Percentiles rank a stretch among this genome's conserved stretches.
Conservation (phyloP, 1,284 basidiomycete species). For the Rhodotorula sp. region DNA sequence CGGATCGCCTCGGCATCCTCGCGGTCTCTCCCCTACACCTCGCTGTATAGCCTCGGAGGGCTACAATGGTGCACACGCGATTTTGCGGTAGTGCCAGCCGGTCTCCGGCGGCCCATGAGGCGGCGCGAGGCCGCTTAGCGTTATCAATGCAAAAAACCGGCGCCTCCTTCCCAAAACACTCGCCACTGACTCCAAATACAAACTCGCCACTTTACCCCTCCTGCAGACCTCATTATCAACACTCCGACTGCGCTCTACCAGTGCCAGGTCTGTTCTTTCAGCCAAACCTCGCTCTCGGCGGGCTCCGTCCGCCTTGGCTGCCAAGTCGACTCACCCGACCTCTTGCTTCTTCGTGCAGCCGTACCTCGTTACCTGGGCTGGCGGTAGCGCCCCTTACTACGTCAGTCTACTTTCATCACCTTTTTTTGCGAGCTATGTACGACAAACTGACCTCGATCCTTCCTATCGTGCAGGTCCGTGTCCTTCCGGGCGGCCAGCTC, state of each 20-base stretch:
- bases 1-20: not conserved
- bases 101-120: too few species aligned
- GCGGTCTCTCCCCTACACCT: not conserved
- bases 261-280: constrained; percentile 2
- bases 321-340: not conserved
- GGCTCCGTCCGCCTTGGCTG: not conserved
- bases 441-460: not conserved
- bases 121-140: too few species aligned
- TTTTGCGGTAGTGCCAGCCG: too few species aligned
- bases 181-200: not conserved
- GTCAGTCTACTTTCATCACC: not conserved
- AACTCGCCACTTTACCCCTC: not conserved
- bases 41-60: not conserved
- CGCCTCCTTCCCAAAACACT: not conserved
- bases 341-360: not conserved
- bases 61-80: too few species aligned
- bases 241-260: constrained; percentile 28
- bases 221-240: constrained; percentile 22
- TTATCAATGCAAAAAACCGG: too few species aligned
- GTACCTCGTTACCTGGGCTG: constrained; percentile 19
- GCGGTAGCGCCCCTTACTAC: constrained; percentile 38
- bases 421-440: too few species aligned
- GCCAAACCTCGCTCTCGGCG: too few species aligned
- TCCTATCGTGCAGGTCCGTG: constrained; percentile 8
- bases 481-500: constrained; percentile 30